Conservation (phyloP, 441 rosid genomes). For the Sinapis alba region DNA sequence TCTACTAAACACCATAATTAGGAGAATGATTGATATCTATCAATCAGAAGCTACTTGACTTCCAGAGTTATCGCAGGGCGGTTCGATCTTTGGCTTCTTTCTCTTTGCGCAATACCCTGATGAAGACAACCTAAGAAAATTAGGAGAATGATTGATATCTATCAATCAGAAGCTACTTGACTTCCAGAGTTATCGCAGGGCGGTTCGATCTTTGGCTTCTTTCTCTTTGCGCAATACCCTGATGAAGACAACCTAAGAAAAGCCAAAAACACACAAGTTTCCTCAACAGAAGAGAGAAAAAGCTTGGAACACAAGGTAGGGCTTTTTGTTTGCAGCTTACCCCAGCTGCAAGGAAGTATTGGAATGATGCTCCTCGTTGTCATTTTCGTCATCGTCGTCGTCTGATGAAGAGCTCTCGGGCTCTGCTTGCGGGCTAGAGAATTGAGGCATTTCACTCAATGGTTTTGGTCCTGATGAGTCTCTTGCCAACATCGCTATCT, state of each 20-base stretch:
- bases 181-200: slow-evolving; percentile 40
- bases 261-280: no score
- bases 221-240: slow-evolving; percentile 10
- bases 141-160: neutral
- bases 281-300: neutral
- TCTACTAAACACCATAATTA: slow-evolving; percentile 11
- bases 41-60: slow-evolving; percentile 41
- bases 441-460: slow-evolving; percentile 20
- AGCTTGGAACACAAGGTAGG: slow-evolving; percentile 26
- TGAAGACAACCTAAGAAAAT: slow-evolving; percentile 22
- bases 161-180: slow-evolving; percentile 40
- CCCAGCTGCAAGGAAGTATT: slow-evolving; percentile 44
- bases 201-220: slow-evolving; percentile 34
- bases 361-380: slow-evolving; percentile 29
- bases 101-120: slow-evolving; percentile 7
- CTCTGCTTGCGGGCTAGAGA: slow-evolving; percentile 25
- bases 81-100: slow-evolving; percentile 36
- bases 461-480: slow-evolving; percentile 12
- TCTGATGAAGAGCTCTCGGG: slow-evolving; percentile 35
- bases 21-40: neutral
- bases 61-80: slow-evolving; percentile 36
- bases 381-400: slow-evolving; percentile 16
- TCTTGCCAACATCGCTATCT: slow-evolving; percentile 38
- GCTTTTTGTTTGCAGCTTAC: slow-evolving; percentile 23
- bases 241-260: slow-evolving; percentile 23